Conservation (phyloP, 805 yeast genomes). For the Brettanomyces naardenensis region DNA sequence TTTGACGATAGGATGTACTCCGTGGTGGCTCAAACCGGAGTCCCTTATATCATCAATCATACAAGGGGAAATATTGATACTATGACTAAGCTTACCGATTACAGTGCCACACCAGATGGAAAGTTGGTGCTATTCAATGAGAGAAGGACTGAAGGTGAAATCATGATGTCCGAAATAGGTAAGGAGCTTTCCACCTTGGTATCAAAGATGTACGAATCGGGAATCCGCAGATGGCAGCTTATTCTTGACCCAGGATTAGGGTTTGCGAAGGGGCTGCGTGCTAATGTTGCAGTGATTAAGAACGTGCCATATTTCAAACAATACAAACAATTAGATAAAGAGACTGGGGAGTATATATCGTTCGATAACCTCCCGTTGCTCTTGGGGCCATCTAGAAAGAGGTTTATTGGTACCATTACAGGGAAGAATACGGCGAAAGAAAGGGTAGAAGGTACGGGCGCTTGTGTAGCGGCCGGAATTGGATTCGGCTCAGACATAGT, state of each 20-base stretch:
- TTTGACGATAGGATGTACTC: conserved; percentile 60
- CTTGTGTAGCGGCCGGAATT: conserved; percentile 65
- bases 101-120: conserved; percentile 30
- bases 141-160: conserved; percentile 5
- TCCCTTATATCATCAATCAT: conserved; percentile 78
- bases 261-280: conserved; percentile 76
- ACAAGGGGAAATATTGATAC: conserved; percentile 74
- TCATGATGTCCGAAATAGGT: conserved; percentile 47
- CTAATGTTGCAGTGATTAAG: conserved; percentile 60
- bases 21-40: conserved; percentile 61
- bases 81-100: conserved; percentile 56
- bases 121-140: conserved; percentile 11
- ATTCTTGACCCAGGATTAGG: conserved; percentile 94
- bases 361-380: conserved; percentile 58
- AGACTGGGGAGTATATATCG: conserved; percentile 26
- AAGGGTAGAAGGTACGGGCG: conserved; percentile 72
- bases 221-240: conserved; percentile 84
- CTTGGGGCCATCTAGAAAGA: conserved; percentile 84
- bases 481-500: conserved; percentile 73
- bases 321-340: conserved; percentile 26
- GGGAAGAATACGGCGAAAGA: conserved; percentile 46
- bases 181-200: conserved; percentile 57
- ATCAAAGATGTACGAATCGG: conserved; percentile 45
- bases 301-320: conserved; percentile 38
- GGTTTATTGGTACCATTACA: conserved; percentile 72